Percentiles rank a stretch among this genome's conserved stretches.
These are phyloP conservation scores for Zizania latifolia DNA, from an alignment of 176 grass and related monocot genomes.

Conservation along the genomic window DNA sequence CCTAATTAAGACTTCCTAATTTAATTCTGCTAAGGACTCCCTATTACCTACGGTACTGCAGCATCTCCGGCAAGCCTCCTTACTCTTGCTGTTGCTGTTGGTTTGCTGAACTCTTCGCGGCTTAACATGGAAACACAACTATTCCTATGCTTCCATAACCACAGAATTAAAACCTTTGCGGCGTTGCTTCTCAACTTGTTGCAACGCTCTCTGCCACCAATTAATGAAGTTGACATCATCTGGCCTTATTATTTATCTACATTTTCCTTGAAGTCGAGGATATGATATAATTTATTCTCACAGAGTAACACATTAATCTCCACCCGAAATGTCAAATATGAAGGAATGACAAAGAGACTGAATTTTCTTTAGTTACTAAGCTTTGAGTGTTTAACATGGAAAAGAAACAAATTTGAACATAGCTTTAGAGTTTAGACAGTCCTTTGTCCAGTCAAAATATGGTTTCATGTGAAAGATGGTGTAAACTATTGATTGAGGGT, in stretches of 20 bases:
- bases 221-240: too few species aligned
- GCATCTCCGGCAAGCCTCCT: too few species aligned
- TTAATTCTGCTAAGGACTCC: too few species aligned
- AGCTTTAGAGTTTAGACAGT: not conserved
- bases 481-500: not conserved
- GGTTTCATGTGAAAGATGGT: conserved; percentile 9
- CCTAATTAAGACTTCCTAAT: too few species aligned
- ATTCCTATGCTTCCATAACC: too few species aligned
- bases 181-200: too few species aligned
- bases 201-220: too few species aligned
- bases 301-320: not conserved
- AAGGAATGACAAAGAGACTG: not conserved
- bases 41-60: too few species aligned
- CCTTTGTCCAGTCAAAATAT: not conserved
- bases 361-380: not conserved
- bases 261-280: conserved; percentile 1
- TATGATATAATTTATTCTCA: not conserved
- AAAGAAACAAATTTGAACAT: not conserved
- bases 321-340: not conserved
- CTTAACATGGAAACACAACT: too few species aligned
- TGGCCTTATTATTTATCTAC: not conserved
- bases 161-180: too few species aligned
- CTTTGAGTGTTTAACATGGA: not conserved
- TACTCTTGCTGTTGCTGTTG: too few species aligned
- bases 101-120: too few species aligned